phyloP scores from a whole-genome alignment of 1,139 yeast genomes.

The Starmera stellimalicola region DNA sequence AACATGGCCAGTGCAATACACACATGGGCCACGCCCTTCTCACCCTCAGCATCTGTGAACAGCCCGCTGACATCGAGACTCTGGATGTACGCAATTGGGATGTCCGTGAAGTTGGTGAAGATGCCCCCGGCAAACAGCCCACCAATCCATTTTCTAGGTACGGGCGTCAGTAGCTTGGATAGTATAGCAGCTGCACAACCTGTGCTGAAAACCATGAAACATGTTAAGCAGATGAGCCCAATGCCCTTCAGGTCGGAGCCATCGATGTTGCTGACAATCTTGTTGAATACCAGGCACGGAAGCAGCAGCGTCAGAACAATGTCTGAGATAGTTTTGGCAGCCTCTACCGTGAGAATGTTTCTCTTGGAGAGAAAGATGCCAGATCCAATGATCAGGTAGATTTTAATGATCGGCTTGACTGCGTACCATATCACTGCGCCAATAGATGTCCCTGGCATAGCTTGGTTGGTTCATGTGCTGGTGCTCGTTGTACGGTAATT shows the following conservation, averaged over 20 bases:
- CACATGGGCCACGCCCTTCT: conserved; percentile 75
- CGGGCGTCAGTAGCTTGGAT: conserved; percentile 27
- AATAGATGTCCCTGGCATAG: too few species aligned
- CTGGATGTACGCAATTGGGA: conserved; percentile 84
- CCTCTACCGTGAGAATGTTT: conserved; percentile 64
- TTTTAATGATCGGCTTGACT: conserved; percentile 82
- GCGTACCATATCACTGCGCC: conserved; percentile 76
- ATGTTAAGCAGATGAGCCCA: conserved; percentile 42
- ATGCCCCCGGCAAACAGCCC: conserved; percentile 70
- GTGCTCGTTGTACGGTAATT: too few species aligned
- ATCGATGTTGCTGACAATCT: conserved; percentile 61
- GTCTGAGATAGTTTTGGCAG: conserved; percentile 63
- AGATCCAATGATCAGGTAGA: conserved; percentile 63
- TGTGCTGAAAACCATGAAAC: conserved; percentile 7
- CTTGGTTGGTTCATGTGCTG: too few species aligned
- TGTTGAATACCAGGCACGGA: conserved; percentile 74
- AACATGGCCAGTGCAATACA: conserved; percentile 68
- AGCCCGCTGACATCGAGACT: conserved; percentile 61
- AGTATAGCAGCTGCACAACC: conserved; percentile 7
- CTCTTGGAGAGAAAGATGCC: conserved; percentile 61
- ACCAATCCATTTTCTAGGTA: conserved; percentile 71
- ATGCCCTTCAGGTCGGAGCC: conserved; percentile 63
- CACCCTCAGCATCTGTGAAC: conserved; percentile 47
- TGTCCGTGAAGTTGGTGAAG: conserved; percentile 74
- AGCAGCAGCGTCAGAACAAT: conserved; percentile 58